Base-by-base conservation (phyloP, 2,329 filamentous ascomycete genomes). In the Colletotrichum graminicola region DNA sequence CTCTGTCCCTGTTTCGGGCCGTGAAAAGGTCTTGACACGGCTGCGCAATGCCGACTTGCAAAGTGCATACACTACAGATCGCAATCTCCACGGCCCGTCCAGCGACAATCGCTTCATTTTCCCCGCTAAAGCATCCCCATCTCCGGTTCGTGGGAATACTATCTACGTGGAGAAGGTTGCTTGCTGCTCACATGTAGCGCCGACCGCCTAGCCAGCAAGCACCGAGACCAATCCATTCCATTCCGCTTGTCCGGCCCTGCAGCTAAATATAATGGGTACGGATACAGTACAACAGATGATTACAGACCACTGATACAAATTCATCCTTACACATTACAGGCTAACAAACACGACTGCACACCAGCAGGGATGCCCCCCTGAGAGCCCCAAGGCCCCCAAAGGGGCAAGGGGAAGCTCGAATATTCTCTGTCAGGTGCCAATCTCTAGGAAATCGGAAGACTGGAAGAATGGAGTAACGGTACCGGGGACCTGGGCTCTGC, bases 401-500 rank as follows among this genome's bases (percentile, higher is more conserved):
- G 18, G 41, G 41, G 8, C 7, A 14, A 43, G 16, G 18, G 51
- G 32, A 67, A 43, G 8, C 39, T 41, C 39, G 36, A 52, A 3
- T 49, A 29, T 21, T 54, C 41, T 49, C 21, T 45, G 41, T 29
- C 52, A 21, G 34, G 52, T 61, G 32, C 43, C 14, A 18, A 43
- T 14, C 59, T 61, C 43, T 49, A 29, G 18, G 8, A 49, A 45
- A 34, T 43, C 45, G 43, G n/a, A 26, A 36, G 21, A 36, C 45
- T 21, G 43, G n/a, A 39, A 49, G 26, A 18, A 32, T 41, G 41
- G 8, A 49, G 26, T 43, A 10, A 52, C 54, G 45, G 29, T 71
- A 68, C 68, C 68, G 63, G 65, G 65, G 65, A 71, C 65, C 66
- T 63, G 68, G 68, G 65, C 68, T 63, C 43, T 34, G 52, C 21